Conservation (phyloP, 2,329 filamentous ascomycete species). For the Fusarium transvaalense region DNA sequence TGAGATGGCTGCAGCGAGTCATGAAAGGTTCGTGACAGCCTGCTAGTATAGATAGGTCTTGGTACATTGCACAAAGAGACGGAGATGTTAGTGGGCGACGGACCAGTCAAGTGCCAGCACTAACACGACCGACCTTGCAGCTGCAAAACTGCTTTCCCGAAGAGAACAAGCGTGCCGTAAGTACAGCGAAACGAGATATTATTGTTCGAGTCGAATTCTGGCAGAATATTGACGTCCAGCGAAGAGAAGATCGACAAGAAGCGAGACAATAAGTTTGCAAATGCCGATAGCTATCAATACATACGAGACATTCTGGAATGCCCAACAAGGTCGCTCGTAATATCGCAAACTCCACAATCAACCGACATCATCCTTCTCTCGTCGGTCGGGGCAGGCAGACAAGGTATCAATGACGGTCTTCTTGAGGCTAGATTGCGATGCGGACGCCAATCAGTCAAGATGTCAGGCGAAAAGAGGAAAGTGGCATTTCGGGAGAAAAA, state of each 20-base stretch:
- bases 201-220: background rate
- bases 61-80: conserved; percentile 33
- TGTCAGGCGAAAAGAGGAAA: conserved; percentile 26
- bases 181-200: background rate
- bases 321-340: conserved; percentile 18
- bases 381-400: conserved; percentile 4
- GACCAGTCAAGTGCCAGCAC: conserved; percentile 32
- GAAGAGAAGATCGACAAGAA: conserved; percentile 33
- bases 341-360: conserved; percentile 34
- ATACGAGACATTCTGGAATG: conserved; percentile 27
- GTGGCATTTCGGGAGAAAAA: conserved; percentile 6
- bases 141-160: conserved; percentile 5
- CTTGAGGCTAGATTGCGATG: conserved; percentile 13
- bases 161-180: conserved; percentile 3
- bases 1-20: conserved; percentile 41
- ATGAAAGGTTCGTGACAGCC: conserved; percentile 38
- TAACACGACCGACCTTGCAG: conserved; percentile 28
- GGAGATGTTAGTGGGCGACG: conserved; percentile 35
- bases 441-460: conserved; percentile 30
- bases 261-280: conserved; percentile 16
- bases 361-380: conserved; percentile 13
- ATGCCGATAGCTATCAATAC: background rate
- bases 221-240: background rate
- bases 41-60: conserved; percentile 18
- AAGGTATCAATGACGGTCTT: conserved; percentile 4